phyloP scores from a whole-genome alignment of 2,329 filamentous ascomycete species.

The Gaeumannomyces tritici region DNA sequence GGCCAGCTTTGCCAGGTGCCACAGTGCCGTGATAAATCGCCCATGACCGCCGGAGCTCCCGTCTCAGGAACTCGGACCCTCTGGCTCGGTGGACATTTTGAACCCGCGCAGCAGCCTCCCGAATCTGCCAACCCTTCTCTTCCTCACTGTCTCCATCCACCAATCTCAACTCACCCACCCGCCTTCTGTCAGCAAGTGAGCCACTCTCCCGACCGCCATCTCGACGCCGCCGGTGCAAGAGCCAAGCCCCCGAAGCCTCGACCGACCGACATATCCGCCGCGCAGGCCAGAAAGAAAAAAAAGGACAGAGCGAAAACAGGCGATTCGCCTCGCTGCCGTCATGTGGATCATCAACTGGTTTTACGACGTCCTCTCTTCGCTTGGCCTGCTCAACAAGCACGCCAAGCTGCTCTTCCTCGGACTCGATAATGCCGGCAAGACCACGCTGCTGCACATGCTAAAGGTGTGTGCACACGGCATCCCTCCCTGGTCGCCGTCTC shows the following conservation, averaged over 20 bases:
- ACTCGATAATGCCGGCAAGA: slow-evolving; percentile 92
- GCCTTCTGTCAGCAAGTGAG: background rate
- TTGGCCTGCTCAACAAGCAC: slow-evolving; percentile 90
- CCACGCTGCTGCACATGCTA: slow-evolving; percentile 87
- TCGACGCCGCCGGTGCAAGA: background rate
- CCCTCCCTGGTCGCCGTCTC: slow-evolving; percentile 15
- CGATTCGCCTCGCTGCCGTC: slow-evolving; percentile 18
- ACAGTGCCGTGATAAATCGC: background rate
- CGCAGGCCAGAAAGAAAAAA: background rate
- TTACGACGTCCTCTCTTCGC: slow-evolving; percentile 79
- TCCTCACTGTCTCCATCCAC: background rate
- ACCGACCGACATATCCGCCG: background rate
- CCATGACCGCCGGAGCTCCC: background rate
- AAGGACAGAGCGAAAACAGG: background rate
- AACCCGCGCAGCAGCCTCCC: background rate
- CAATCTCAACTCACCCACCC: background rate
- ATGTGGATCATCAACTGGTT: slow-evolving; percentile 99
- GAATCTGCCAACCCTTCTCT: background rate
- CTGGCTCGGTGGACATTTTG: background rate
- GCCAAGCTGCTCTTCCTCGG: slow-evolving; percentile 91
- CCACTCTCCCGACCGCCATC: background rate
- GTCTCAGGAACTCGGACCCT: background rate
- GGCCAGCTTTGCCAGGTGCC: background rate
- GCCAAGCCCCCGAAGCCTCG: background rate
- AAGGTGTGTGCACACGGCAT: slow-evolving; percentile 50